These are phyloP conservation scores for Phellinidium pouzarii DNA, from an alignment of 1,284 basidiomycete genomes.

Conservation along the genomic window DNA sequence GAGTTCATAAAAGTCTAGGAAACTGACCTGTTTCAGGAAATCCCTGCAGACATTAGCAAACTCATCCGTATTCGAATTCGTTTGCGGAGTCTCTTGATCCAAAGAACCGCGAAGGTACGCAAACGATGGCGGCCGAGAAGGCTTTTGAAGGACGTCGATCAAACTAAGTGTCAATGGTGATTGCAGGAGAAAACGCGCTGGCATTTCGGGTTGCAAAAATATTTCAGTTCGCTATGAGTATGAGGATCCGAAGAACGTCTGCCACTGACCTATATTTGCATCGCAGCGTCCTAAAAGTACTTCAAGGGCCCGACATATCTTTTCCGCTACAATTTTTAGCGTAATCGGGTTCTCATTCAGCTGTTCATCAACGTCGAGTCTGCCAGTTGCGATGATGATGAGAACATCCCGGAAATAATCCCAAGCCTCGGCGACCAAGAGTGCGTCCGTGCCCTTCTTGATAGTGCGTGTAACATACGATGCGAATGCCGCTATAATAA, in stretches of 20 bases:
- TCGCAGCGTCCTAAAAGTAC: slow-evolving; percentile 6
- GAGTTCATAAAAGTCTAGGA: no score
- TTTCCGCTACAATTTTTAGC: neutral
- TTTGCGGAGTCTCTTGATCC: neutral
- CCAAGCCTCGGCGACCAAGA: slow-evolving; percentile 46
- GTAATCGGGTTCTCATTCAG: neutral
- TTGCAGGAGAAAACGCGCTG: slow-evolving; percentile 5
- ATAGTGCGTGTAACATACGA: slow-evolving; percentile 34
- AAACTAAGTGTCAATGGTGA: slow-evolving; percentile 15
- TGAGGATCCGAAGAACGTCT: no score
- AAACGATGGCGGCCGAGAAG: neutral
- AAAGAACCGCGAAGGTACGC: neutral
- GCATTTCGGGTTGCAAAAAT: neutral
- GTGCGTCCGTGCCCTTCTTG: slow-evolving; percentile 25
- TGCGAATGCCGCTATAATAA: slow-evolving; percentile 42
- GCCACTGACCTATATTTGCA: neutral
- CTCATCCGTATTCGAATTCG: neutral
- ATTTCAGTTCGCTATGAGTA: neutral
- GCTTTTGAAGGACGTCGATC: slow-evolving; percentile 1
- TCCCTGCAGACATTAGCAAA: neutral
- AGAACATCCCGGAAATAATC: slow-evolving; percentile 45
- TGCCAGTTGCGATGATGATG: slow-evolving; percentile 36
- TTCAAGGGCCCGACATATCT: slow-evolving; percentile 7
- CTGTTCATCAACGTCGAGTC: slow-evolving; percentile 10
- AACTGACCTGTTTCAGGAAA: slow-evolving; percentile 8